Evolutionary conservation across 2,329 filamentous ascomycete genomes (phyloP).

Genomic region (Cladosporium sp.): DNA sequence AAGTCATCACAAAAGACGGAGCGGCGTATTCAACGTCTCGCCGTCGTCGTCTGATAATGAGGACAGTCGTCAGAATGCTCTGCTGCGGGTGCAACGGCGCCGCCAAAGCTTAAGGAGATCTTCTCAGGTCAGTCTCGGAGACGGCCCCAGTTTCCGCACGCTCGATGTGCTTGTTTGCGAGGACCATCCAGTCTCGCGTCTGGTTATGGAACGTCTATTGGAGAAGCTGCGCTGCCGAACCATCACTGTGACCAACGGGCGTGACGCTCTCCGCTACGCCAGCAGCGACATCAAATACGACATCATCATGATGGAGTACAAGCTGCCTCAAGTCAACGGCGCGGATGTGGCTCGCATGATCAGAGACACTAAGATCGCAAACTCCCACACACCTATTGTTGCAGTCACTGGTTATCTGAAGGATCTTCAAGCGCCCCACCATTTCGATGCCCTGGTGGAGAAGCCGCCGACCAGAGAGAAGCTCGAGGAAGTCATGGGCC

Average conservation of each 20-base stretch:
- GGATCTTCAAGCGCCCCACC: constrained; percentile 87
- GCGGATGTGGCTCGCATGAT: constrained; percentile 97
- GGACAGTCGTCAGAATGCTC: constrained; percentile 80
- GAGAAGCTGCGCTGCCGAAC: constrained; percentile 94
- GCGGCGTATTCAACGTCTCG: constrained; percentile 92
- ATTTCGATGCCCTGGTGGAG: constrained; percentile 92
- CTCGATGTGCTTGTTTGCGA: constrained; percentile 94
- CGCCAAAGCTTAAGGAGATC: constrained; percentile 93
- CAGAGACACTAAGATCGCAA: constrained; percentile 90
- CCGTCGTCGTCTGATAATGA: constrained; percentile 97
- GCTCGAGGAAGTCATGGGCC: constrained; percentile 77
- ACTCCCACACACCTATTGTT: constrained; percentile 89
- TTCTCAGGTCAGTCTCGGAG: constrained; percentile 81
- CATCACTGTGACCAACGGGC: constrained; percentile 82
- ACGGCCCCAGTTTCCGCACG: constrained; percentile 80
- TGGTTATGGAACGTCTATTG: constrained; percentile 98
- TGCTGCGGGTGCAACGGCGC: constrained; percentile 85
- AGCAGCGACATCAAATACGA: constrained; percentile 98
- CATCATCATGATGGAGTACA: constrained; percentile 97
- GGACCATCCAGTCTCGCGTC: constrained; percentile 89
- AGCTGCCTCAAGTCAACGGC: constrained; percentile 88
- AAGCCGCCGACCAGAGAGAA: constrained; percentile 94
- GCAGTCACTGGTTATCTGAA: constrained; percentile 98
- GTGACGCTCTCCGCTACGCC: constrained; percentile 86
- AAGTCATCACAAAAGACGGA: constrained; percentile 78